Conservation (phyloP, 495 filamentous ascomycete species). For the Parathielavia appendiculata region DNA sequence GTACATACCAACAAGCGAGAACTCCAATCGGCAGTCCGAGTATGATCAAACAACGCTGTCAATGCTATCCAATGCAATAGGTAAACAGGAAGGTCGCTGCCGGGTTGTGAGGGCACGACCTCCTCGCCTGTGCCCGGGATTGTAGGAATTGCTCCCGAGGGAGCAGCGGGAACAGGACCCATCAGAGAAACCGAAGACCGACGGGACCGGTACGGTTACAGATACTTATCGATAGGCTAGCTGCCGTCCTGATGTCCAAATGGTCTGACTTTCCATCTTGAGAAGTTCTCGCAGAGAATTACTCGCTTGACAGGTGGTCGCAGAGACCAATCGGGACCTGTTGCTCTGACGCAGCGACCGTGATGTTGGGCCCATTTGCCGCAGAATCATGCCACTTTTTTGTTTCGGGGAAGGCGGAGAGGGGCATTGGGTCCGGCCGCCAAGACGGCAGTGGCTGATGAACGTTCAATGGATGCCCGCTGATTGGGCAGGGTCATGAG, state of each 20-base stretch:
- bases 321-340: slow-evolving; percentile 29
- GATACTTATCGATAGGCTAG: slow-evolving; percentile 22
- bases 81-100: too few relatives aligned
- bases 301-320: slow-evolving; percentile 6
- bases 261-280: slow-evolving; percentile 28
- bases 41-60: too few relatives aligned
- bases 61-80: too few relatives aligned
- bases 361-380: slow-evolving; percentile 31
- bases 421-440: slow-evolving; percentile 17
- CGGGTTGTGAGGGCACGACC: too few relatives aligned
- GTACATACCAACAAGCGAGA: too few relatives aligned
- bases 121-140: too few relatives aligned
- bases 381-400: slow-evolving; percentile 37
- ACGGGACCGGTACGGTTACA: background rate
- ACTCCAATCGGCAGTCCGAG: too few relatives aligned
- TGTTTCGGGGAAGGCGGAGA: slow-evolving; percentile 23
- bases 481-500: slow-evolving; percentile 17
- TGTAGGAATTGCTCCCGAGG: too few relatives aligned
- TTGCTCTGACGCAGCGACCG: slow-evolving; percentile 28
- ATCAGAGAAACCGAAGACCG: too few relatives aligned
- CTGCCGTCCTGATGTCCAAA: slow-evolving; percentile 16
- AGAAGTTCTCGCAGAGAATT: slow-evolving; percentile 18
- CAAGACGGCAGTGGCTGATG: slow-evolving; percentile 34
- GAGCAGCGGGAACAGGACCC: too few relatives aligned
- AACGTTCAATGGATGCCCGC: background rate